phyloP scores from a whole-genome alignment of 331 rosid genomes.

The Ulmus americana region DNA sequence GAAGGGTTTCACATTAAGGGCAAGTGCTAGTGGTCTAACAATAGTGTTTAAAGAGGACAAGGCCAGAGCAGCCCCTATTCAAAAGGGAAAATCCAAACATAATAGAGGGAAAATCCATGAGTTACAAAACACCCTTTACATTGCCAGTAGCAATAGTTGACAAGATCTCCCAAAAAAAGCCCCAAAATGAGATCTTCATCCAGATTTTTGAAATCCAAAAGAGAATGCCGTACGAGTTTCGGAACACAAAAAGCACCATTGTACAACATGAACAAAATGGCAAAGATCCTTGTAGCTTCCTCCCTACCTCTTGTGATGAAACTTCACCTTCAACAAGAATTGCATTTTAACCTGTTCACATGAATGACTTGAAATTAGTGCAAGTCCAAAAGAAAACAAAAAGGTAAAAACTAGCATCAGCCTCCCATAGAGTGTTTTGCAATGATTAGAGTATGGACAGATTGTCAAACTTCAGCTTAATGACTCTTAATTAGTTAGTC shows the following conservation, averaged over 20 bases:
- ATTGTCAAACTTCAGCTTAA: not conserved
- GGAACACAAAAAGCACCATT: conserved; percentile 17
- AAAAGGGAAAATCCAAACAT: not conserved
- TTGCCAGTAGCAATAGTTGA: conserved; percentile 16
- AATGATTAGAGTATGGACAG: not conserved
- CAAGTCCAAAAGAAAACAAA: too few species aligned
- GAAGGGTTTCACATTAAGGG: not conserved
- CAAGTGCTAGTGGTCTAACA: not conserved
- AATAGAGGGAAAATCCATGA: conserved; percentile 11
- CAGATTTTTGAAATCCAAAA: conserved; percentile 2
- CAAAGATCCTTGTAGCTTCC: conserved; percentile 15
- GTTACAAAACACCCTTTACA: conserved; percentile 18
- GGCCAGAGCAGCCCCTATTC: not conserved
- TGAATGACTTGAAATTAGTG: not conserved
- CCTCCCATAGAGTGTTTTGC: not conserved
- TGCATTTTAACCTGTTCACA: conserved; percentile 83
- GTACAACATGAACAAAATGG: conserved; percentile 28
- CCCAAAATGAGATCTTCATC: conserved; percentile 53
- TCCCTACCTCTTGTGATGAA: conserved; percentile 70
- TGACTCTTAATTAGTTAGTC: not conserved
- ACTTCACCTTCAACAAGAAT: conserved; percentile 83
- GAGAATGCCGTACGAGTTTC: conserved; percentile 12
- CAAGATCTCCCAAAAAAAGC: conserved; percentile 42
- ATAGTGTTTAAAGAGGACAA: not conserved
- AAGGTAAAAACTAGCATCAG: too few species aligned